A percentile compares a stretch with the other conserved stretches of the same genome.
Conservation (phyloP, 306 rosid species). For the Vigna trinervia region DNA sequence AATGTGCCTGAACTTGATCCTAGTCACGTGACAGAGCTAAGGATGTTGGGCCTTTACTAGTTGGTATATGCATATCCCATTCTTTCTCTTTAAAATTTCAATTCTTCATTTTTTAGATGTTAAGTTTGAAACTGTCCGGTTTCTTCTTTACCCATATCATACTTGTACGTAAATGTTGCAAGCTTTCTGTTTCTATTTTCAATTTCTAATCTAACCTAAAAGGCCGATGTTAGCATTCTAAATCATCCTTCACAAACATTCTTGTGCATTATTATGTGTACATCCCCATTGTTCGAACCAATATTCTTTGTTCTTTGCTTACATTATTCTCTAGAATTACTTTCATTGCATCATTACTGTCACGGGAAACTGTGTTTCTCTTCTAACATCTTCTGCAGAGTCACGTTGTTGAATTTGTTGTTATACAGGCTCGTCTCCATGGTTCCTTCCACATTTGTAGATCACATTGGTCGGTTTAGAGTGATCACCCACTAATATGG, state of each 20-base stretch:
- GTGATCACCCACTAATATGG: constrained; percentile 36
- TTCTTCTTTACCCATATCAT: constrained; percentile 22
- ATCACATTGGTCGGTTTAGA: constrained; percentile 30
- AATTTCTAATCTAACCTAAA: background rate
- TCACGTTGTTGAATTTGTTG: constrained; percentile 32
- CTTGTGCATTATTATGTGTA: background rate
- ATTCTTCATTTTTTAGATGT: constrained; percentile 19
- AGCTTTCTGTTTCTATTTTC: background rate
- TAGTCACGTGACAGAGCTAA: constrained; percentile 86
- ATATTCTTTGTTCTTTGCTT: constrained; percentile 25
- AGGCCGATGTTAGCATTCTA: background rate
- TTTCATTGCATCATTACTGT: constrained; percentile 28
- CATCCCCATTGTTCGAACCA: constrained; percentile 1
- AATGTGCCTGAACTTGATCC: constrained; percentile 88
- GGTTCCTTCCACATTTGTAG: constrained; percentile 22
- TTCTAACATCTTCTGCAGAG: constrained; percentile 42
- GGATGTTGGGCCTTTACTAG: constrained; percentile 95
- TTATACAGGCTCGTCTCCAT: constrained; percentile 38
- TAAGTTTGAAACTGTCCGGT: constrained; percentile 22
- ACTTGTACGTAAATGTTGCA: constrained; percentile 3
- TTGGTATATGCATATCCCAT: constrained; percentile 43
- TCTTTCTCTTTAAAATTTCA: constrained; percentile 29
- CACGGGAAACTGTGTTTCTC: background rate
- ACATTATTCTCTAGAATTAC: background rate
- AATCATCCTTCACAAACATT: constrained; percentile 31